Evolutionary conservation across 75 land plant genomes (phyloP).

Genomic region (Picea sitchensis): DNA sequence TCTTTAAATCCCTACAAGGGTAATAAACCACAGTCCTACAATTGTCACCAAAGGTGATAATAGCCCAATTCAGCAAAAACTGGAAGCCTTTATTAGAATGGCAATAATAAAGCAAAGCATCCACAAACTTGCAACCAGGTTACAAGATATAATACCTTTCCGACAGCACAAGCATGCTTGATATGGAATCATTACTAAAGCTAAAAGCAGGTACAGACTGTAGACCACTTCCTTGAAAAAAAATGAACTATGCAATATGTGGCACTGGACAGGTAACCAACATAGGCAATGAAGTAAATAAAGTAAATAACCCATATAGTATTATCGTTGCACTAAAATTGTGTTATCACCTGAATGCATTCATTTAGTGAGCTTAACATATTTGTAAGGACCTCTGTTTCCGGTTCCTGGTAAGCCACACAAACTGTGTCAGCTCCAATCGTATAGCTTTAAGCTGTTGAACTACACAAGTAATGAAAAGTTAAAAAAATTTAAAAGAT

Average conservation of each 20-base stretch:
- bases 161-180: background rate
- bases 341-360: constrained; percentile 36
- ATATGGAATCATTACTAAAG: background rate
- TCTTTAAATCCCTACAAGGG: background rate
- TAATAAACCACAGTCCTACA: background rate
- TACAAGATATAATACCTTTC: background rate
- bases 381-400: constrained; percentile 33
- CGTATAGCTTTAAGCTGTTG: background rate
- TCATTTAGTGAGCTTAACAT: constrained; percentile 50
- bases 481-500: background rate
- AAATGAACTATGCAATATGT: background rate
- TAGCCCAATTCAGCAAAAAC: background rate
- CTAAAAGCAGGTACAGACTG: background rate
- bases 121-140: background rate
- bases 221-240: background rate
- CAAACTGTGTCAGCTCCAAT: background rate
- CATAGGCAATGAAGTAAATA: background rate
- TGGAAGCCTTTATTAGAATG: background rate
- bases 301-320: background rate
- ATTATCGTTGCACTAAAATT: background rate
- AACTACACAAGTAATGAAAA: background rate
- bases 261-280: background rate
- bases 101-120: background rate
- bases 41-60: background rate
- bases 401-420: constrained; percentile 36